Evolutionary conservation across 768 basidiomycete genomes (phyloP).

Genomic region (Crucibulum laeve): DNA sequence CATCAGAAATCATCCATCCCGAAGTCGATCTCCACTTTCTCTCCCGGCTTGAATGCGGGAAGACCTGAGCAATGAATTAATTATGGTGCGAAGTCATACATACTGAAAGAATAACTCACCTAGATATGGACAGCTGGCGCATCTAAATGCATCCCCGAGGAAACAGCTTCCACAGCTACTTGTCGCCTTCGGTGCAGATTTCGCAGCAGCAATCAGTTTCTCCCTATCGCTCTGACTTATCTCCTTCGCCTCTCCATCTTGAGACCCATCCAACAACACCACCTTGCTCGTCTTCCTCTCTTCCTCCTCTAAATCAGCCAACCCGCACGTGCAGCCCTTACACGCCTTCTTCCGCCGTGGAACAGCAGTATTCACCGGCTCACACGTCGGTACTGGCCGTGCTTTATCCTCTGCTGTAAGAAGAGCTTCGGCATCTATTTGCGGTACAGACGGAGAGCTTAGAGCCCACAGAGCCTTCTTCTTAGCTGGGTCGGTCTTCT

Average conservation of each 20-base stretch:
- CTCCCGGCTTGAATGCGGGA: slow-evolving; percentile 96
- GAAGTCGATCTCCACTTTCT: slow-evolving; percentile 91
- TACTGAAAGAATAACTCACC: slow-evolving; percentile 48
- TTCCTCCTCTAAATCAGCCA: slow-evolving; percentile 89
- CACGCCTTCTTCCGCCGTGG: slow-evolving; percentile 87
- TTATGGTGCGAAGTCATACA: slow-evolving; percentile 4
- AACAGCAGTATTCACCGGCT: slow-evolving; percentile 48
- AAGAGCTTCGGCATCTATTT: slow-evolving; percentile 79
- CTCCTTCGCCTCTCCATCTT: slow-evolving; percentile 55
- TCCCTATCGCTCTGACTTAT: slow-evolving; percentile 59
- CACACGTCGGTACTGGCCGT: slow-evolving; percentile 75
- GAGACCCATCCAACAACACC: slow-evolving; percentile 63
- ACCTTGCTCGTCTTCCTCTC: slow-evolving; percentile 60
- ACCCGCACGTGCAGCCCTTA: slow-evolving; percentile 95
- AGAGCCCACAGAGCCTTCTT: slow-evolving; percentile 91
- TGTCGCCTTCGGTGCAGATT: slow-evolving; percentile 79
- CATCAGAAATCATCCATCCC: slow-evolving; percentile 83
- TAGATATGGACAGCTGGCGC: slow-evolving; percentile 92
- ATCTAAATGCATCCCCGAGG: slow-evolving; percentile 96
- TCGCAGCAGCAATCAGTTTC: slow-evolving; percentile 60
- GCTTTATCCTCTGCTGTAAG: slow-evolving; percentile 80
- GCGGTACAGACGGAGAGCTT: slow-evolving; percentile 51
- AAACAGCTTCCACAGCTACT: slow-evolving; percentile 98
- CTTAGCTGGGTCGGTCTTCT: slow-evolving; percentile 54
- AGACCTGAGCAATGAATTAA: slow-evolving; percentile 55